Percentiles rank a stretch among this genome's conserved stretches.
Conservation (phyloP, 371 early-diverging fungal genomes). For the Astathelohania contejeani region DNA sequence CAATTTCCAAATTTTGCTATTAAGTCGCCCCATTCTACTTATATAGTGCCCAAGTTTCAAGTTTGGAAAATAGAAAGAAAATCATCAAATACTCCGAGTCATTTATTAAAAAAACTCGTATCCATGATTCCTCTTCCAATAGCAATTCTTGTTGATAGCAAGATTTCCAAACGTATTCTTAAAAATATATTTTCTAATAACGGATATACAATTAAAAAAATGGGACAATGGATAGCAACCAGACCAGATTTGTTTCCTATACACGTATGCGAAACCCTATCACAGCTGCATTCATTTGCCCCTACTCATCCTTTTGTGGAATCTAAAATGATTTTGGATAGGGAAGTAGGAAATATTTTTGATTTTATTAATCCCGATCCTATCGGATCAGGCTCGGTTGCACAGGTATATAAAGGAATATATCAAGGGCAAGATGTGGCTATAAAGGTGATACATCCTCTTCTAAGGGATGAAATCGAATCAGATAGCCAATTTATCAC, state of each 20-base stretch:
- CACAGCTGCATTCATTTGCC: constrained; percentile 64
- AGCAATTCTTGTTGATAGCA: too few relatives aligned
- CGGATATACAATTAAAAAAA: constrained; percentile 79
- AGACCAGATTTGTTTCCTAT: constrained; percentile 69
- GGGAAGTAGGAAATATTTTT: constrained; percentile 59
- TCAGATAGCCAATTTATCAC: constrained; percentile 53
- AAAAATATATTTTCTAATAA: too few relatives aligned
- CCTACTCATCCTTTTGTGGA: constrained; percentile 60
- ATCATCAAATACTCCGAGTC: too few relatives aligned
- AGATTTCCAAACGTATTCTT: too few relatives aligned
- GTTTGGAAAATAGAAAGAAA: too few relatives aligned
- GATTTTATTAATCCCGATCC: constrained; percentile 59
- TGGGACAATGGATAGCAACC: constrained; percentile 84
- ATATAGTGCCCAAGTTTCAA: too few relatives aligned
- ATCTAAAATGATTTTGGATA: constrained; percentile 57
- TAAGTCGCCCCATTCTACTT: too few relatives aligned
- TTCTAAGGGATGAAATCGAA: constrained; percentile 56
- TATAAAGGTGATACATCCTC: constrained; percentile 77
- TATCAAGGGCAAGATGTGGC: constrained; percentile 59
- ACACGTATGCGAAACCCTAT: constrained; percentile 60
- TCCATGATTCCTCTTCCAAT: too few relatives aligned
- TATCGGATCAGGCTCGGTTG: constrained; percentile 78
- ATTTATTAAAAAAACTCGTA: too few relatives aligned
- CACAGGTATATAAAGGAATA: constrained; percentile 60
- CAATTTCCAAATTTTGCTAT: too few relatives aligned